phyloP scores from a whole-genome alignment of 2,329 filamentous ascomycete species.

The Ilyonectria mors-panacis region DNA sequence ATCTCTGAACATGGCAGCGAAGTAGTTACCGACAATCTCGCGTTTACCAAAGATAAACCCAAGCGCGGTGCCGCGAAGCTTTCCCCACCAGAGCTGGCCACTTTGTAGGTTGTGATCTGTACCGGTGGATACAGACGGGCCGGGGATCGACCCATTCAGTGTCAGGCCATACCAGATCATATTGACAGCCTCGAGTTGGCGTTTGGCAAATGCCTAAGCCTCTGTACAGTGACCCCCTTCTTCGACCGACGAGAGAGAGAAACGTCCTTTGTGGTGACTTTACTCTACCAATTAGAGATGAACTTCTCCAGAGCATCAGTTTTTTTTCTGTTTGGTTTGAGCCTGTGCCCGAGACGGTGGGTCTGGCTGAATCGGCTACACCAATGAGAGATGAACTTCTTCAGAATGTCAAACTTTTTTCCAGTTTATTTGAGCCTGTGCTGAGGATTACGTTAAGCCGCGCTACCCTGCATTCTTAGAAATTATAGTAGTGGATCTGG shows the following conservation, averaged over 20 bases:
- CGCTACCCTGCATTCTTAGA: too few relatives aligned
- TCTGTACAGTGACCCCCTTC: background rate
- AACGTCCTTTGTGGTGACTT: background rate
- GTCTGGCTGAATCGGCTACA: too few relatives aligned
- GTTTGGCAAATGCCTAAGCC: background rate
- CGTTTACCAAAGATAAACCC: background rate
- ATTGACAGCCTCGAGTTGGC: background rate
- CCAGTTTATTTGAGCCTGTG: too few relatives aligned
- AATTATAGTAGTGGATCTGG: too few relatives aligned
- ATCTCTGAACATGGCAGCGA: too few relatives aligned
- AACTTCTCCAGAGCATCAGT: too few relatives aligned
- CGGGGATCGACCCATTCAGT: background rate
- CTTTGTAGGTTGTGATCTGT: background rate
- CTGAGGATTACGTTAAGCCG: too few relatives aligned
- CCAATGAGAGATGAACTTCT: too few relatives aligned
- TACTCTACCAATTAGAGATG: too few relatives aligned
- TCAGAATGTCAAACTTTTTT: too few relatives aligned
- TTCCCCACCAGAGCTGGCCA: background rate
- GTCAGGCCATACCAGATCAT: background rate
- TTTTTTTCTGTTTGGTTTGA: too few relatives aligned
- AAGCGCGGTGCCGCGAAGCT: background rate
- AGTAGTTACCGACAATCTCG: background rate
- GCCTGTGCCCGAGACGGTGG: too few relatives aligned
- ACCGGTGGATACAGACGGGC: background rate
- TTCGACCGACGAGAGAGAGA: background rate